Base-by-base conservation (phyloP, 2,329 filamentous ascomycete species). In the Cercospora sesami region DNA sequence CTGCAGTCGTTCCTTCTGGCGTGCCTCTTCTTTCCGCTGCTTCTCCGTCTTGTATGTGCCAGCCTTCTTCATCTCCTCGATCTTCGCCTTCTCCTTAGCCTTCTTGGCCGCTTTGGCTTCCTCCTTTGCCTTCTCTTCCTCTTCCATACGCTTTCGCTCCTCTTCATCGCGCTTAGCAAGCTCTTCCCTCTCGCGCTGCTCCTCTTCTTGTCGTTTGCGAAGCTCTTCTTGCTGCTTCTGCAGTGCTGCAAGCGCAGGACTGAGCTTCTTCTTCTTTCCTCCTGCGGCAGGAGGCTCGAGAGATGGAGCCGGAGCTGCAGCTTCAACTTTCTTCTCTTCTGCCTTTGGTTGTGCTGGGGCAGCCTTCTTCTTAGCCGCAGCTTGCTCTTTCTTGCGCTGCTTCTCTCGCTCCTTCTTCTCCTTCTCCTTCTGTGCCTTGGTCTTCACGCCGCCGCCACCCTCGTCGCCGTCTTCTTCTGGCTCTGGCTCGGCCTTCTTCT, bases 391-490 rank as follows among this genome's bases (percentile, higher is more conserved):
- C 84, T 99, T 99, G 73, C 94, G 87, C 83, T 95, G 92, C 88
- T 99, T 99, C 84, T 99, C 95, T 69, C 93, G 89, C 84, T 99
- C 95, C 83, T 97, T 99, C 86, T 94, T 98, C 77, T 94, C 86
- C 82, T 93, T 96, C 80, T 99, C 95, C 84, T 99, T 99, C 83
- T 99, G 94, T 67, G 96, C 95, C 87, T 98, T 99, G 45, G 93
- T 96, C 83, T 98, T 89, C 60, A 98, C 86, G 65, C 89, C 87
- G 55, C 90, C 90, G 68, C 84, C 83, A 4, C 84, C 85, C 7
- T 80, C 87, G 26, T 82, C 85, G 16, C 77, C 82, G 12, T 77
- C 77, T 31, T 76, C 75, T 45, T 75, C 74, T 18, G 81, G 84
- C 23, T 85, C 84, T n/a, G 63, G 67, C 36, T 83, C 85, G 3